These are phyloP conservation scores for Calonectria henricotiae DNA, from an alignment of 2,329 filamentous ascomycete genomes.

Conservation along the genomic window DNA sequence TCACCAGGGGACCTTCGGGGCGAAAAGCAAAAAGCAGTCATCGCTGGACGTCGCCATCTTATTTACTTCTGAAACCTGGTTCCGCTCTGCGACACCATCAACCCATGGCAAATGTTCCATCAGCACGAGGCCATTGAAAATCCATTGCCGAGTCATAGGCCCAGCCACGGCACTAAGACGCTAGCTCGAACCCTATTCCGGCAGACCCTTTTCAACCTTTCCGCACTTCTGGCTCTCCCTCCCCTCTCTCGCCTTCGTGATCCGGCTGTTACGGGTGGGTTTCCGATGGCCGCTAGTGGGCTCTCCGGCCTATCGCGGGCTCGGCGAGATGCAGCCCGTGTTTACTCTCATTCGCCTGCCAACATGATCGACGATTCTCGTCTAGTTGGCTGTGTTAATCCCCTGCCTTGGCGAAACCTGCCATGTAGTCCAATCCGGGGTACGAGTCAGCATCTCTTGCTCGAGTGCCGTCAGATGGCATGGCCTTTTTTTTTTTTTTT, in stretches of 20 bases:
- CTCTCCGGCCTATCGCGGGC: neutral
- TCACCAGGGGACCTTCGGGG: constrained; percentile 8
- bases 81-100: neutral
- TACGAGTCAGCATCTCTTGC: neutral
- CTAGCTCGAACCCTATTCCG: constrained; percentile 22
- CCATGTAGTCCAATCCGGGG: neutral
- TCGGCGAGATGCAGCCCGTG: neutral
- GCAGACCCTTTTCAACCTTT: neutral
- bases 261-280: constrained; percentile 19
- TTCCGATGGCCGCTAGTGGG: constrained; percentile 12
- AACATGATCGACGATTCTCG: neutral
- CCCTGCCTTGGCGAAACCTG: constrained; percentile 6
- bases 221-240: neutral
- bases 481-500: too few species aligned
- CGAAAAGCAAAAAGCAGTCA: constrained; percentile 7
- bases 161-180: neutral
- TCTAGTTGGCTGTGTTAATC: constrained; percentile 9
- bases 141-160: neutral
- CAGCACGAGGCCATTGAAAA: constrained; percentile 5
- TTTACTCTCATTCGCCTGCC: constrained; percentile 6
- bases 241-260: neutral
- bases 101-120: neutral
- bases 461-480: neutral
- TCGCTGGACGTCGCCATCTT: constrained; percentile 1
- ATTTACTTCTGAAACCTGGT: constrained; percentile 13